Evolutionary conservation across 306 rosid species (phyloP), one percentile per base, ranked within the genome.

Genomic region (Corylus americana): DNA sequence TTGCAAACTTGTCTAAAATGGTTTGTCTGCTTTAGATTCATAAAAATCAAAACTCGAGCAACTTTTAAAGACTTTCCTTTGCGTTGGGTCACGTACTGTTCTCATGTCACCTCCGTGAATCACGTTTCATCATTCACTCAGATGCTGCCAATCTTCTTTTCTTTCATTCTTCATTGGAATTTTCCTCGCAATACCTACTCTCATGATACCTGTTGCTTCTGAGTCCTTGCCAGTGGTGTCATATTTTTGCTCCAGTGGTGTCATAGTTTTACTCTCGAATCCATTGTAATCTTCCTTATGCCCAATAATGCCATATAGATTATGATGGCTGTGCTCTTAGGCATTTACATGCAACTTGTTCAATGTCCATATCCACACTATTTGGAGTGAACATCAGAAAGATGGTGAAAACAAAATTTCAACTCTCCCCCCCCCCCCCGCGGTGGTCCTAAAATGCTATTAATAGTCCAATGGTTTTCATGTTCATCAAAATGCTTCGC

Each of bases 371-470:
- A 9, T 64, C 35, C 35, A 7, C 29, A 78, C 70, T 71, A 39
- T 74, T 80, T n/a, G 27, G 50, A 51, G 63, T 45, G 79, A 80
- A 77, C 70, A 55, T 75, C 78, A 66, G 22, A 11, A 42, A 39
- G 31, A 11, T 1, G 22, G 42, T 11, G 35, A 57, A 39, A 64
- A 27, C 72, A 51, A 42, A 22, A 22, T 22, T 22, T 22, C 22
- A 22, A 22, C 22, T 22, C 22, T 22, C 18, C 44, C 14, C n/a
- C 25, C 0, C 0, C 25, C 25, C 25, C 0, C 25, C 25, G 22
- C 0, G 5, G 51, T 39, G 71, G 71, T 67, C 51, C 70, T 64
- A 14, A 7, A 10, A 66, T 35, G 44, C n/a, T 31, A 31, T 31
- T 31, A 31, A 31, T 2, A 31, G 35, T 1, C 35, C 35, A 31